phyloP scores from a whole-genome alignment of 768 basidiomycete species.

The Trametes gibbosa region DNA sequence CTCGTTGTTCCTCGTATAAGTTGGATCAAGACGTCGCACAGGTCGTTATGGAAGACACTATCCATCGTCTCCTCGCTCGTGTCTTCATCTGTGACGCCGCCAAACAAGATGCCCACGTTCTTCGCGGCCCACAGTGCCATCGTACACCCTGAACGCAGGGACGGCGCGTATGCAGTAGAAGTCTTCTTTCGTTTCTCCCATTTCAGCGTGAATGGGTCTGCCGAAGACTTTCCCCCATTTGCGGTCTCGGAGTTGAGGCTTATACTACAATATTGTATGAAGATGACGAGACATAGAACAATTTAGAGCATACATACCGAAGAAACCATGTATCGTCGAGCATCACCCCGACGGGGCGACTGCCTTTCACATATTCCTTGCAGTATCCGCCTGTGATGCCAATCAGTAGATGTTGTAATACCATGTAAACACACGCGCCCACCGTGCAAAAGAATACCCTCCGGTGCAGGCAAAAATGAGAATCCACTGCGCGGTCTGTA shows the following conservation, averaged over 20 bases:
- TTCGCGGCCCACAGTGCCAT: constrained; percentile 79
- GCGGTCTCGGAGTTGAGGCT: constrained; percentile 25
- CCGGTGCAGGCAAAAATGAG: constrained; percentile 73
- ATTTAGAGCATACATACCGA: constrained; percentile 43
- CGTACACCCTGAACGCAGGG: constrained; percentile 75
- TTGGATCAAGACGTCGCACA: constrained; percentile 45
- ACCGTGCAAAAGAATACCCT: constrained; percentile 83
- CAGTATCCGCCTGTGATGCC: constrained; percentile 71
- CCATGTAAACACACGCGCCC: constrained; percentile 2
- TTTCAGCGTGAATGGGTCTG: constrained; percentile 56
- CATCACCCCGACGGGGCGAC: constrained; percentile 81
- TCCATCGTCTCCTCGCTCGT: constrained; percentile 79
- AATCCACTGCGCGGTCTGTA: constrained; percentile 75
- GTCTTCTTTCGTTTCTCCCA: constrained; percentile 84
- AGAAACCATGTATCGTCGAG: constrained; percentile 91
- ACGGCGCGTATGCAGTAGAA: constrained; percentile 68
- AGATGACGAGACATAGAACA: background rate
- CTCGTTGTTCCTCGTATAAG: no score
- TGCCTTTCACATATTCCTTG: constrained; percentile 86
- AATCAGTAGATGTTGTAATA: background rate
- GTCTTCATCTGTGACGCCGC: constrained; percentile 88
- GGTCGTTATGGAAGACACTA: constrained; percentile 83
- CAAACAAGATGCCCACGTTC: constrained; percentile 75
- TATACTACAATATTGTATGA: constrained; percentile 28
- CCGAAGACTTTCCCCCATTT: constrained; percentile 35